phyloP scores from a whole-genome alignment of 805 yeast species.

The Wickerhamomyces subpelliculosus region DNA sequence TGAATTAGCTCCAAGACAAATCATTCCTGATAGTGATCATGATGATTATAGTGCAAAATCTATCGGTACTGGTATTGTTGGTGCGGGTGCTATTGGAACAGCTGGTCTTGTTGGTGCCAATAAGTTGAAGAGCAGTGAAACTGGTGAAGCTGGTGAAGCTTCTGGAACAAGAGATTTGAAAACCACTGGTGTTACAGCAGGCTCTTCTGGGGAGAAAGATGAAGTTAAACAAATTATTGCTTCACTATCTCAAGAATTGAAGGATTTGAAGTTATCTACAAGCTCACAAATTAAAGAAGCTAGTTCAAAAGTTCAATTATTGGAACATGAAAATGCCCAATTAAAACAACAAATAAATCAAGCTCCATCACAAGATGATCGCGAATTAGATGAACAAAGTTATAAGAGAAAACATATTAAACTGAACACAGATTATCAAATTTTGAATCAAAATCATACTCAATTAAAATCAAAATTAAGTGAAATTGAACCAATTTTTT shows the following conservation, averaged over 20 bases:
- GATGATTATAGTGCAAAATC: neutral
- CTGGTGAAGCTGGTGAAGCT: slow-evolving; percentile 2
- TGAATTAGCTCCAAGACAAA: too few relatives aligned
- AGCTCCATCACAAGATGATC: slow-evolving; percentile 17
- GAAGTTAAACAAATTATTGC: slow-evolving; percentile 23
- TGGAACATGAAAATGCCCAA: slow-evolving; percentile 34
- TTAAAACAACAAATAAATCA: slow-evolving; percentile 14
- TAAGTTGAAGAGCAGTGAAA: too few relatives aligned
- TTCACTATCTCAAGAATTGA: slow-evolving; percentile 27
- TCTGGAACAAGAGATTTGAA: slow-evolving; percentile 1
- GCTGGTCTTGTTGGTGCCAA: slow-evolving; percentile 8
- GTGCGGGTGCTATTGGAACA: slow-evolving; percentile 7
- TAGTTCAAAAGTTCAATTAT: slow-evolving; percentile 39
- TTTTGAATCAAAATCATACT: slow-evolving; percentile 40
- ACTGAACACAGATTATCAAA: slow-evolving; percentile 35
- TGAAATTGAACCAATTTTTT: slow-evolving; percentile 47
- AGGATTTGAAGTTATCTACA: slow-evolving; percentile 34
- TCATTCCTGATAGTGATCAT: neutral
- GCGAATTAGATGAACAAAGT: slow-evolving; percentile 19
- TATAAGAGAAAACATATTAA: slow-evolving; percentile 37
- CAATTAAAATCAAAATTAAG: slow-evolving; percentile 32
- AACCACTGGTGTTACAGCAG: slow-evolving; percentile 23
- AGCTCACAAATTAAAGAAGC: slow-evolving; percentile 51
- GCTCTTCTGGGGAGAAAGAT: slow-evolving; percentile 13
- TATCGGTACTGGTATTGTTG: slow-evolving; percentile 1